Evolutionary conservation across 768 basidiomycete species (phyloP), one percentile per base, ranked within the genome.

Genomic region (Paxillus involutus): DNA sequence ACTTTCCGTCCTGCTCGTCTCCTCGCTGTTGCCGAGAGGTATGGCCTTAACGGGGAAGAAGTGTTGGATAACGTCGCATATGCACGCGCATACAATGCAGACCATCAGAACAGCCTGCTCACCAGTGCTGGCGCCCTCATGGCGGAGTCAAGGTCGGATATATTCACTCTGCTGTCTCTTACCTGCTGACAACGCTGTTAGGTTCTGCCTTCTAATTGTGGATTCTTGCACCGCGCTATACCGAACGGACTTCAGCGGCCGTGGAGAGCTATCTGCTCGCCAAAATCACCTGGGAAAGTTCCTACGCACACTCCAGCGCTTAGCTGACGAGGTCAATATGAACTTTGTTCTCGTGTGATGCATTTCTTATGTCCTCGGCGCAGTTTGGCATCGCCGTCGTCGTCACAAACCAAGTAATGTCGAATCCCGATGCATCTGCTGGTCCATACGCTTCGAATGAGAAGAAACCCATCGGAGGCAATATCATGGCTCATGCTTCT

Each of bases 381-480:
- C 57, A 98, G 96, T 99, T 92, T 65, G 97, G 97, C 29, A 91
- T 98, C 46, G 97, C 97, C 4, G 96, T 98, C 21, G 94, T 99
- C 11, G 87, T 98, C 40, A 91, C 92, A 4, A 99, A 99, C 69
- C 97, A 99, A 71, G 97, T 99, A 61, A 97, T 99, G 83, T 98
- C 97, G n/a, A 95, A 86, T 53, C 96, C 97, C 2, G 97, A 99
- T 68, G 94, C 93, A 29, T 84, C 89, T 3, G 92, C 92, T 45
- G 89, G 90, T 12, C 91, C 92, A 17, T 92, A 91, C 58, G 87
- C 87, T 39, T 83, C 83, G 4, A 93, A 97, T 63, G 90, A 94
- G 73, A 96, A 97, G 80, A 99, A 99, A 73, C 97, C 97, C 14
- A 96, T 99, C 51, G 97, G 97, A 44, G 96, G 96, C 21, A 99